Conservation (phyloP, 208 protist species). For the Lotmaria passim region DNA sequence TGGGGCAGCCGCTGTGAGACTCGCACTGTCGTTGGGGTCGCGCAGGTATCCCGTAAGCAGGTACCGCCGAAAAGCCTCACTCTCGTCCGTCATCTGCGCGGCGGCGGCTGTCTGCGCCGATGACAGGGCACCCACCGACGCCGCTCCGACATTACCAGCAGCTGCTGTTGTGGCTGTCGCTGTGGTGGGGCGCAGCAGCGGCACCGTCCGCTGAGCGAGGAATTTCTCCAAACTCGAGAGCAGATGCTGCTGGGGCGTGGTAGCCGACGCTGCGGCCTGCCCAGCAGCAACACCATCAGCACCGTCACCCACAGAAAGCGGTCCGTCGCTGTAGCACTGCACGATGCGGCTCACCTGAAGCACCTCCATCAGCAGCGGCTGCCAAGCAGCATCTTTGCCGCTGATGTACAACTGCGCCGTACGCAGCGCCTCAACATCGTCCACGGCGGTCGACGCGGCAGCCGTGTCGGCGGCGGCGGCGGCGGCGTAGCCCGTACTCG, state of each 20-base stretch:
- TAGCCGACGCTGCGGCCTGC: background rate
- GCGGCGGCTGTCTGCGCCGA: conserved; percentile 20
- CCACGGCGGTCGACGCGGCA: conserved; percentile 17
- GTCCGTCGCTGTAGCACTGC: conserved; percentile 73
- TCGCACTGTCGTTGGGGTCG: background rate
- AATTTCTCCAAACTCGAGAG: conserved; percentile 45
- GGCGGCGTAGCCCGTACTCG: too few species aligned
- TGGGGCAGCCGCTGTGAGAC: background rate
- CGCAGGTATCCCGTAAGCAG: conserved; percentile 19
- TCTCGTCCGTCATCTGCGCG: conserved; percentile 28
- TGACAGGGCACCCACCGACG: conserved; percentile 4
- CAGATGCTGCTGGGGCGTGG: conserved; percentile 34
- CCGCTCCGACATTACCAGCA: too few species aligned
- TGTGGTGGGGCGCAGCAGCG: conserved; percentile 8
- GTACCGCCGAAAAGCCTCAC: conserved; percentile 23
- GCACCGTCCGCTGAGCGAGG: conserved; percentile 26
- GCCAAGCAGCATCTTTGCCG: conserved; percentile 75
- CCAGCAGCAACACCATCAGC: background rate
- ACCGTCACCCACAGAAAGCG: too few species aligned
- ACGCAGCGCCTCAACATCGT: conserved; percentile 46
- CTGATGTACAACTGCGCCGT: conserved; percentile 63
- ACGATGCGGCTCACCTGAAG: conserved; percentile 64
- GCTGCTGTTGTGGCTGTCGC: background rate
- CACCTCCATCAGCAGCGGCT: conserved; percentile 72
- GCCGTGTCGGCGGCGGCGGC: background rate